A percentile compares a stretch with the other conserved stretches of the same genome.
phyloP scores from a whole-genome alignment of 345 rosid genomes.

The Populus tremula region DNA sequence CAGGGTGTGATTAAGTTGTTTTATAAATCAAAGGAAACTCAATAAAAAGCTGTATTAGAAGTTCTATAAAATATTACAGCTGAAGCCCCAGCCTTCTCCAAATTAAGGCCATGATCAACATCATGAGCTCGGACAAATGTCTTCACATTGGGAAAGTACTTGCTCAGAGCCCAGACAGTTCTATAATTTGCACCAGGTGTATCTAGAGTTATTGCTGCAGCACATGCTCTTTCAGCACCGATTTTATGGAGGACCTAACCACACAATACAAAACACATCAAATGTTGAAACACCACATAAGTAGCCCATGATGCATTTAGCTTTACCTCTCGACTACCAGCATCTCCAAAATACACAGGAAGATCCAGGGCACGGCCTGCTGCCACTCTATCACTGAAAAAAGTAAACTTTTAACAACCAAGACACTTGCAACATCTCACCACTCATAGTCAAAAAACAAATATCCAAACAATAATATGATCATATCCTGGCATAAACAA shows the following conservation, averaged over 20 bases:
- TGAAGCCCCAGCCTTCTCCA: conserved; percentile 96
- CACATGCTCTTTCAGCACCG: conserved; percentile 96
- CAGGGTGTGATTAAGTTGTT: neutral
- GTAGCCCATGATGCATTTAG: conserved; percentile 1
- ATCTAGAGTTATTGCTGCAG: conserved; percentile 92
- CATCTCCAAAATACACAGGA: conserved; percentile 97
- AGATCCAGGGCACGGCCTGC: conserved; percentile 91
- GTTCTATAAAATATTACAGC: conserved; percentile 55
- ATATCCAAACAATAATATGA: neutral
- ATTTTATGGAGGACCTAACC: conserved; percentile 89
- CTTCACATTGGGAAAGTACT: conserved; percentile 90
- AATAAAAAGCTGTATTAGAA: neutral
- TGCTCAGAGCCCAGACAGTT: conserved; percentile 98
- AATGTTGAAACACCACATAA: conserved; percentile 8
- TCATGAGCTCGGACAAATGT: conserved; percentile 98
- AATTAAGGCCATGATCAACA: conserved; percentile 89
- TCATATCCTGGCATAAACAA: neutral
- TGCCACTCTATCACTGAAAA: conserved; percentile 91
- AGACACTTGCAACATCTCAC: neutral
- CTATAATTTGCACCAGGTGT: conserved; percentile 98
- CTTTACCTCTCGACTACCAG: conserved; percentile 95
- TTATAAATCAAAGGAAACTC: neutral
- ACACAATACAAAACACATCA: conserved; percentile 20
- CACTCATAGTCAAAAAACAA: neutral
- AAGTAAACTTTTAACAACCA: conserved; percentile 3